Percentiles rank a stretch among this genome's conserved stretches.
phyloP scores from a whole-genome alignment of 2,329 filamentous ascomycete species.

The Arthrobotrys pseudoclavata region DNA sequence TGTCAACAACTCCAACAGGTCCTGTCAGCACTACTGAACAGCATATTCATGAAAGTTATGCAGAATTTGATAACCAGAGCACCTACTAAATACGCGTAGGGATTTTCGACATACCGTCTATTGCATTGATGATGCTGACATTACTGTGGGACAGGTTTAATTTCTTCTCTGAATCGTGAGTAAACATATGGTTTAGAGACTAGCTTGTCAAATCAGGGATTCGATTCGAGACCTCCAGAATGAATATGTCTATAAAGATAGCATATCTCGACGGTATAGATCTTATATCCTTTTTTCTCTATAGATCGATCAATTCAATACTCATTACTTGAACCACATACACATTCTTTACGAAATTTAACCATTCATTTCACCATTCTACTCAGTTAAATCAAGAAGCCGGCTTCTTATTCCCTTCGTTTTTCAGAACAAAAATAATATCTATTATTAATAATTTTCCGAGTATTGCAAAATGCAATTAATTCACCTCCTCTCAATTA shows the following conservation, averaged over 20 bases:
- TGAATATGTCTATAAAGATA: background rate
- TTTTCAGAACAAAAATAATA: background rate
- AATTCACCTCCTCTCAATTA: background rate
- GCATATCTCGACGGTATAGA: background rate
- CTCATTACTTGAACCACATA: background rate
- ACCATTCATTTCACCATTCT: background rate
- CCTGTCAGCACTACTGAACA: constrained; percentile 22
- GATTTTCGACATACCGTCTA: constrained; percentile 10
- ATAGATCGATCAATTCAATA: background rate
- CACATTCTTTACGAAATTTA: background rate
- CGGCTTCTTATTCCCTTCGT: constrained; percentile 26
- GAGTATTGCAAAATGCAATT: constrained; percentile 13
- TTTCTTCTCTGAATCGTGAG: background rate
- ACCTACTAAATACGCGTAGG: constrained; percentile 10
- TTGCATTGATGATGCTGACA: constrained; percentile 25
- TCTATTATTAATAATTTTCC: too few relatives aligned
- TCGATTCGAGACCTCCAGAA: background rate
- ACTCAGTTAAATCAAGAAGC: constrained; percentile 16
- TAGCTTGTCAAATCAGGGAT: background rate
- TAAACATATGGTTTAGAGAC: background rate
- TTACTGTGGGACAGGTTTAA: constrained; percentile 12
- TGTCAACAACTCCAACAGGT: constrained; percentile 8
- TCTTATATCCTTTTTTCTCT: background rate
- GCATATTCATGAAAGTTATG: constrained; percentile 5
- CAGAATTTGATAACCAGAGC: background rate